Conservation (phyloP, 495 filamentous ascomycete species). For the Penicillium bialowiezense region DNA sequence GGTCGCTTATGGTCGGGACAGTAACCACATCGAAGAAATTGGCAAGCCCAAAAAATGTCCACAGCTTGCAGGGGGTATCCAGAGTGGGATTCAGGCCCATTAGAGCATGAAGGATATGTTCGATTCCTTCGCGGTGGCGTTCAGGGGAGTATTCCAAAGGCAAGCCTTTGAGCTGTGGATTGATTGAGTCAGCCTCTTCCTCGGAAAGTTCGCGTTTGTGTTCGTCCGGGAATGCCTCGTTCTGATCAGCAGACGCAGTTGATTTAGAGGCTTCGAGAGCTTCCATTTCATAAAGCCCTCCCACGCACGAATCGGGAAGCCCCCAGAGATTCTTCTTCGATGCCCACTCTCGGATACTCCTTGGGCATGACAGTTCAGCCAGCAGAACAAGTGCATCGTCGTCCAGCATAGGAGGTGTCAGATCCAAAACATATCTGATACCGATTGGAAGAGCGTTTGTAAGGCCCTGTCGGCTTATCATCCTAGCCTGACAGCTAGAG, state of each 20-base stretch:
- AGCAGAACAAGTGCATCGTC: conserved; percentile 57
- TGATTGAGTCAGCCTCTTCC: too few relatives aligned
- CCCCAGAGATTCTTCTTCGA: conserved; percentile 40
- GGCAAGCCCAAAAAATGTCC: conserved; percentile 59
- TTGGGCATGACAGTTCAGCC: conserved; percentile 56
- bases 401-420: conserved; percentile 57
- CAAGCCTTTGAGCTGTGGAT: conserved; percentile 8
- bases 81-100: conserved; percentile 47
- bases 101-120: conserved; percentile 54
- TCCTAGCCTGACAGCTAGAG: conserved; percentile 28
- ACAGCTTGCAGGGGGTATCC: conserved; percentile 64
- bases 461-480: conserved; percentile 31
- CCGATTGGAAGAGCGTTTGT: conserved; percentile 30
- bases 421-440: conserved; percentile 58
- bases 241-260: too few relatives aligned
- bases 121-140: conserved; percentile 59
- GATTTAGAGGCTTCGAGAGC: neutral
- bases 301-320: conserved; percentile 37
- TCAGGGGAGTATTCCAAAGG: conserved; percentile 56
- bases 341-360: conserved; percentile 46
- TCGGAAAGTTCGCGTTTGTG: too few relatives aligned
- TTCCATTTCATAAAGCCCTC: conserved; percentile 33
- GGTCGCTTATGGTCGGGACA: conserved; percentile 27
- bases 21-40: conserved; percentile 52
- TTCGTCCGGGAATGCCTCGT: too few relatives aligned